Conservation (phyloP, 129 eudicot genomes). For the Apium graveolens region DNA sequence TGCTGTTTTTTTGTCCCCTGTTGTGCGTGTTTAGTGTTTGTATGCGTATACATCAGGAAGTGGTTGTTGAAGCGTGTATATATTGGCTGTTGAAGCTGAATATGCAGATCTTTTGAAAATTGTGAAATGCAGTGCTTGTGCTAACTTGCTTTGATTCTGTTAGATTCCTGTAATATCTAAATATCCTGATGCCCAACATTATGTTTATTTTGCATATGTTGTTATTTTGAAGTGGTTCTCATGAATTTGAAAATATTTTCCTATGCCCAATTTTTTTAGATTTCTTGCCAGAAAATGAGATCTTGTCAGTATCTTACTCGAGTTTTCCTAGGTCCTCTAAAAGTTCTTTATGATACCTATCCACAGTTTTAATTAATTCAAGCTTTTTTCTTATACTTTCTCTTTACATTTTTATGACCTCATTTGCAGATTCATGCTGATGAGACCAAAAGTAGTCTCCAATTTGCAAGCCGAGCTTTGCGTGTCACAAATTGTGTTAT, state of each 20-base stretch:
- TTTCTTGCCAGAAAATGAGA: not conserved
- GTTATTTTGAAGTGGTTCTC: not conserved
- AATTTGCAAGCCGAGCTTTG: slow-evolving; percentile 97
- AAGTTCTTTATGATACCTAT: not conserved
- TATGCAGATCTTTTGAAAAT: not conserved
- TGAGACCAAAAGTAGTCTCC: slow-evolving; percentile 99
- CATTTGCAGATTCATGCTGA: slow-evolving; percentile 84
- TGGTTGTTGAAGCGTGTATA: no score
- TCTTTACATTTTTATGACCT: not conserved
- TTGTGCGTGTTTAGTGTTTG: not conserved
- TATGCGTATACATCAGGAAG: not conserved
- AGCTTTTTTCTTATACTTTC: not conserved
- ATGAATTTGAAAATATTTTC: not conserved
- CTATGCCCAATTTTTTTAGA: not conserved
- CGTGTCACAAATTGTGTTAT: slow-evolving; percentile 95
- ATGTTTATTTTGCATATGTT: not conserved
- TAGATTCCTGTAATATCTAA: not conserved
- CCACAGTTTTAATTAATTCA: not conserved
- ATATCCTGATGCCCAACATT: not conserved
- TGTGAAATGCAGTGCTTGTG: not conserved
- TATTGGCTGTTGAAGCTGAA: not conserved
- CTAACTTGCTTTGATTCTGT: not conserved
- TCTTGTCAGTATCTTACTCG: not conserved
- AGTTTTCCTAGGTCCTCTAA: not conserved
- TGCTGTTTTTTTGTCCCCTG: not conserved